phyloP scores from a whole-genome alignment of 1,284 basidiomycete species.

The Ustanciosporium gigantosporum region DNA sequence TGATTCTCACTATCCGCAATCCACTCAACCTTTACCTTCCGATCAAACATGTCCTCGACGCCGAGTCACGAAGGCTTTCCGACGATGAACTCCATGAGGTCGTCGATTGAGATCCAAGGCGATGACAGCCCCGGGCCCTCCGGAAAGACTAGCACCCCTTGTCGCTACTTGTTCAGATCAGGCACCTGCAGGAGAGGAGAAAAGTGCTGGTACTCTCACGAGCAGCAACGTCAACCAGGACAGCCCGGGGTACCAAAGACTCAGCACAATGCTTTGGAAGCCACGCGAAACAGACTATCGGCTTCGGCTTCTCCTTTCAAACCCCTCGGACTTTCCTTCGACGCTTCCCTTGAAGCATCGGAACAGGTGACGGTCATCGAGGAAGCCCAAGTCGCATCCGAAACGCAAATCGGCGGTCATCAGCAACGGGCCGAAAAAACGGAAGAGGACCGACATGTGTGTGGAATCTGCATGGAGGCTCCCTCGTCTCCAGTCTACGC shows the following conservation, averaged over 20 bases:
- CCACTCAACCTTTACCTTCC: no score
- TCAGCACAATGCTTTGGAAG: constrained; percentile 5
- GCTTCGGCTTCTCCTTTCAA: no score
- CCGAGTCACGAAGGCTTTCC: no score
- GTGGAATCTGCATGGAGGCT: constrained; percentile 37
- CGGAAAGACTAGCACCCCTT: constrained; percentile 5
- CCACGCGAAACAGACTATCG: no score
- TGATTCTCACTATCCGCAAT: no score
- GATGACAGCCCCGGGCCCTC: no score
- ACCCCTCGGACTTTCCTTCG: no score
- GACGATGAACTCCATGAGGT: no score
- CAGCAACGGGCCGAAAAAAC: background rate
- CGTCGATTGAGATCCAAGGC: no score
- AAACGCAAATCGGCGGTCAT: background rate
- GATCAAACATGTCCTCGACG: no score
- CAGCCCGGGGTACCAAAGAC: background rate
- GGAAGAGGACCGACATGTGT: constrained; percentile 1
- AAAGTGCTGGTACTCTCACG: constrained; percentile 28
- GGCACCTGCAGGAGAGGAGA: constrained; percentile 23
- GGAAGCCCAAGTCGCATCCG: background rate
- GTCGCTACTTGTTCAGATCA: constrained; percentile 22
- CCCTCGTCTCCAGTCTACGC: constrained; percentile 22
- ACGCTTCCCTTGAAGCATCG: no score
- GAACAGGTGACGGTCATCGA: no score
- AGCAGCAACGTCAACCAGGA: background rate